Evolutionary conservation across 768 basidiomycete species (phyloP), one percentile per base, ranked within the genome.

Genomic region (Multifurca ochricompacta): DNA sequence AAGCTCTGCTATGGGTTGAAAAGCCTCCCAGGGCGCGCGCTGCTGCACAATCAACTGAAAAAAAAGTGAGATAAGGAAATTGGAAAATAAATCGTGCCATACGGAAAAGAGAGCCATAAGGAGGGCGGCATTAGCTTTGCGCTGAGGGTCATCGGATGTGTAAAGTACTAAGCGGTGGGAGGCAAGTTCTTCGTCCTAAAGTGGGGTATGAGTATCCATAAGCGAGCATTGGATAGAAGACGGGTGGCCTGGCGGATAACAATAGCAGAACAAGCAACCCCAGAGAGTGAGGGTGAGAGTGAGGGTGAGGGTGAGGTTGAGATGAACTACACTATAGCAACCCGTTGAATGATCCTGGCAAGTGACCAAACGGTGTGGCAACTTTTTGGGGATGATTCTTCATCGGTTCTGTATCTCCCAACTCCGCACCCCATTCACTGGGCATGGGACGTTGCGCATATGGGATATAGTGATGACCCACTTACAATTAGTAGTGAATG

Each of bases 111-210:
- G 79, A 10, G 93, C 85, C 75, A 97, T 88, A 25, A 98, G 72
- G n/a, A 98, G 72, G 1, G 93, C 93, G 5, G 95, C 91, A 65
- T 97, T 98, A 6, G 92, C 90, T 68, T 97, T 98, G 61, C 78
- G 76, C 62, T 82, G 81, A 6, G 93, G 85, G 63, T 93, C 89
- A 64, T 82, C 78, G 18, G 89, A 85, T 11, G 93, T 85, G 70
- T 95, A 98, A 14, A 99, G 75, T 10, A 94, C 85, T 11, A 96
- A 75, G 58, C 86, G 77, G 63, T 89, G 79, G n/a, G 78, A 74
- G 14, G 74, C 69, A 46, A 91, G 76, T 53, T 85, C 84, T 61
- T 80, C 77, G 68, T 91, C 91, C 90, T 92, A 62, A 39, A 58
- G 52, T 31, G 56, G 52, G 25, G 19, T 16, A 49, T 59, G 61